These are phyloP conservation scores for Gelatoporia subvermispora DNA, from an alignment of 768 basidiomycete species.

Conservation along the genomic window DNA sequence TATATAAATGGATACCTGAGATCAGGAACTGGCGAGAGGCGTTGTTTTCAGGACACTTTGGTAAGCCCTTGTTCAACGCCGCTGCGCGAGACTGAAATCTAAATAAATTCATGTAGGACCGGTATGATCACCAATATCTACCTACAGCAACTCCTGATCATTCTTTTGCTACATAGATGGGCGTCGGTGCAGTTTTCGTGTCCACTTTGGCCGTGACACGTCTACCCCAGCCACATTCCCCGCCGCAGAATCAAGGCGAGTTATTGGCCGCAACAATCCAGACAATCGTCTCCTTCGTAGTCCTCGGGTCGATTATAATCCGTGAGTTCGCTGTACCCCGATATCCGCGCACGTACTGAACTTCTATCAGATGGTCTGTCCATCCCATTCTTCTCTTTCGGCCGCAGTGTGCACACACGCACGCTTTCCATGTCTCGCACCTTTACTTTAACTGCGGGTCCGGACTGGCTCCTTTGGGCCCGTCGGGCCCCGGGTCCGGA, in stretches of 20 bases:
- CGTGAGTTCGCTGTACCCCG: constrained; percentile 51
- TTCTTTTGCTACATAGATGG: constrained; percentile 54
- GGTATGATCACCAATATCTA: constrained; percentile 31
- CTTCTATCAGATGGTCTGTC: constrained; percentile 55
- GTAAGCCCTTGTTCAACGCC: constrained; percentile 30
- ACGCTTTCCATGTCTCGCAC: constrained; percentile 43
- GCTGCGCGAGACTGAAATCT: not conserved
- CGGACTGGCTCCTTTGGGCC: constrained; percentile 43
- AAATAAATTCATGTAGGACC: constrained; percentile 40
- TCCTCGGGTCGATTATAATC: constrained; percentile 79
- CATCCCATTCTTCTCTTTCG: constrained; percentile 60
- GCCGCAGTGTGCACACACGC: constrained; percentile 41
- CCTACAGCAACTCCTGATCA: too few relatives aligned
- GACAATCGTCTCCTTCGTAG: constrained; percentile 84
- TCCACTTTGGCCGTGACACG: constrained; percentile 64
- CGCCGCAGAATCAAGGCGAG: constrained; percentile 67
- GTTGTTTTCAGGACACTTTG: constrained; percentile 89
- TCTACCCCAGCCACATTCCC: constrained; percentile 51
- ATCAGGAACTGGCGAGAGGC: constrained; percentile 83
- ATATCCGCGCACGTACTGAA: not conserved
- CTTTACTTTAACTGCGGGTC: constrained; percentile 30
- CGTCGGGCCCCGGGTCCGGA: constrained; percentile 20
- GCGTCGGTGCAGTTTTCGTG: constrained; percentile 89
- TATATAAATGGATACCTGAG: constrained; percentile 87
- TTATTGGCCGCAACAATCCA: constrained; percentile 67